phyloP scores from a whole-genome alignment of 805 yeast species.

The Cyberlindnera petersonii region DNA sequence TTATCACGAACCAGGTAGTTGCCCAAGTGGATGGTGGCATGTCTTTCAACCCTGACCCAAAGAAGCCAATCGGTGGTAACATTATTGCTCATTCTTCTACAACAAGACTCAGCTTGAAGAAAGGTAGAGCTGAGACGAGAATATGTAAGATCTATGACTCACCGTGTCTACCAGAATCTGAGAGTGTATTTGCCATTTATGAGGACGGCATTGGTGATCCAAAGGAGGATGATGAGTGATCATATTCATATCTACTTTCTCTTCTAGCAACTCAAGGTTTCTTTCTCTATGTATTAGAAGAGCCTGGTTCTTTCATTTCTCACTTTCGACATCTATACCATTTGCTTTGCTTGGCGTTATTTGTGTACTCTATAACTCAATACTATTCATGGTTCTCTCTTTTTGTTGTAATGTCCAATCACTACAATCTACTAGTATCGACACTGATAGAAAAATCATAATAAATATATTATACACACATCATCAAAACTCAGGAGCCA shows the following conservation, averaged over 20 bases:
- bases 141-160: constrained; percentile 93
- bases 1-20: constrained; percentile 93
- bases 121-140: constrained; percentile 90
- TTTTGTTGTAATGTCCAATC: too few species aligned
- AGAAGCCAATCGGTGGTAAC: constrained; percentile 97
- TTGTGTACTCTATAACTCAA: too few species aligned
- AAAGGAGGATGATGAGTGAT: constrained; percentile 44
- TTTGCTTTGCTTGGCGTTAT: too few species aligned
- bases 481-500: constrained; percentile 55
- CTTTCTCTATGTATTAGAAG: too few species aligned
- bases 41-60: constrained; percentile 90
- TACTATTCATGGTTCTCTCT: too few species aligned
- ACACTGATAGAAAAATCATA: constrained; percentile 9
- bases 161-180: constrained; percentile 94
- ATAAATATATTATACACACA: constrained; percentile 1
- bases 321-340: too few species aligned
- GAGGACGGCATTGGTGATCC: constrained; percentile 98
- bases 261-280: too few species aligned
- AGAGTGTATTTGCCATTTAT: constrained; percentile 90
- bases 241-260: constrained; percentile 1
- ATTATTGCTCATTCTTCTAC: constrained; percentile 96
- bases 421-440: too few species aligned
- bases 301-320: too few species aligned
- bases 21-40: constrained; percentile 92
- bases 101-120: constrained; percentile 83